These are phyloP conservation scores for Viola odorata DNA, from an alignment of 345 rosid species.

Conservation along the genomic window DNA sequence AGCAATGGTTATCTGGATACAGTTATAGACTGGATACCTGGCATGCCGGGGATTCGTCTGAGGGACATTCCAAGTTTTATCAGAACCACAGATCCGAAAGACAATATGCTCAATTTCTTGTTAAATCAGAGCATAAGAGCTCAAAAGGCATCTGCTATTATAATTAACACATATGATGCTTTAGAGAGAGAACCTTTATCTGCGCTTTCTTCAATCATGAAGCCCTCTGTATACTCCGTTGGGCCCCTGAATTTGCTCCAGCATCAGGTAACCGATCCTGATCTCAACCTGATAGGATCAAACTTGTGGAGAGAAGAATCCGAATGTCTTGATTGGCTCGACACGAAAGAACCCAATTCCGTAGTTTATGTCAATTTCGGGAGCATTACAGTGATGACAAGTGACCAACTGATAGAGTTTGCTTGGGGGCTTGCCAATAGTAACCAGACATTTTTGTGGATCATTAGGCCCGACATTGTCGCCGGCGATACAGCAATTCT, in stretches of 20 bases:
- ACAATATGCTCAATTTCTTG: not conserved
- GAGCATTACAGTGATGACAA: no score
- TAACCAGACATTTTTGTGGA: slow-evolving; percentile 9
- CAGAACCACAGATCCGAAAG: not conserved
- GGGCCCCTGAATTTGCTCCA: no score
- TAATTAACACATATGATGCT: not conserved
- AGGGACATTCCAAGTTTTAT: not conserved
- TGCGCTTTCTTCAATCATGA: not conserved
- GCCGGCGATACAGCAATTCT: not conserved
- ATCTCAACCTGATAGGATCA: no score
- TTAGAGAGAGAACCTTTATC: not conserved
- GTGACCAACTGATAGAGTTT: not conserved
- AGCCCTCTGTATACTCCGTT: no score
- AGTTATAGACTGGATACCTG: not conserved
- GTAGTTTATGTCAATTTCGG: no score
- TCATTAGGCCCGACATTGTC: slow-evolving; percentile 1
- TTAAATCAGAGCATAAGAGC: not conserved
- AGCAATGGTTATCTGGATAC: not conserved
- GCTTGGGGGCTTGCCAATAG: slow-evolving; percentile 12
- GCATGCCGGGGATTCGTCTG: not conserved
- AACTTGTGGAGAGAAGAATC: no score
- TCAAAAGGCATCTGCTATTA: not conserved
- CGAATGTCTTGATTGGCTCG: no score
- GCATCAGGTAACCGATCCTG: no score
- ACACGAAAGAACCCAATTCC: no score